These are phyloP conservation scores for Emiliania huxleyi DNA, from an alignment of 78 protist species.

Conservation along the genomic window DNA sequence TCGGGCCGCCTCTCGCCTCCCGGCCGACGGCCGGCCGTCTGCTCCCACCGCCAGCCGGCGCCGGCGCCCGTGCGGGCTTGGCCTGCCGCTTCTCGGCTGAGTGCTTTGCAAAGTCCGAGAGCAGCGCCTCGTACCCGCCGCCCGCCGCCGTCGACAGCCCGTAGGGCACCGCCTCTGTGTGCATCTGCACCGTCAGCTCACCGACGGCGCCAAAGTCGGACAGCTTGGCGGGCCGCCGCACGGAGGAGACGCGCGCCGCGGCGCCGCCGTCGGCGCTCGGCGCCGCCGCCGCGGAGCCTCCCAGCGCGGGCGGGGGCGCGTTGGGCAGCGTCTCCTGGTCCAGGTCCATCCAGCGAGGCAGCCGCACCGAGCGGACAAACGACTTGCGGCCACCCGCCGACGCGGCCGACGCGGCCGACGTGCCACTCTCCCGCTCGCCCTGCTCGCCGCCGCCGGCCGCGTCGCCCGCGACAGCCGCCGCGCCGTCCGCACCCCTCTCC, in stretches of 20 bases:
- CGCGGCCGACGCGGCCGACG: neutral
- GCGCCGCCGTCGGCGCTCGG: neutral
- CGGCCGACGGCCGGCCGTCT: too few relatives aligned
- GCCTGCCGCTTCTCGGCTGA: too few relatives aligned
- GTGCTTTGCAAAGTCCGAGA: neutral
- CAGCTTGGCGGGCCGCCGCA: neutral
- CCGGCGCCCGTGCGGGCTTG: too few relatives aligned
- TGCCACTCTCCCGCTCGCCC: neutral
- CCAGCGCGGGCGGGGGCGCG: neutral
- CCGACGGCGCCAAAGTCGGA: neutral
- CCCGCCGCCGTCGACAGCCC: neutral
- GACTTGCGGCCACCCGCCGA: neutral
- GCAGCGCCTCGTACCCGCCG: neutral
- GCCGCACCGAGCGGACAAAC: neutral
- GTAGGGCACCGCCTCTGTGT: neutral
- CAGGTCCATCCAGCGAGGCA: neutral
- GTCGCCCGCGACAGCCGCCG: neutral
- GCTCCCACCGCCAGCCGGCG: too few relatives aligned
- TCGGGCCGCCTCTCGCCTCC: too few relatives aligned
- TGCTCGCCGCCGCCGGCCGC: neutral
- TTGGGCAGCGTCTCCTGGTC: constrained; percentile 2
- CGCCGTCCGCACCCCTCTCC: too few relatives aligned
- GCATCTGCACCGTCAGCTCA: constrained; percentile 16
- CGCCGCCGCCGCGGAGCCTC: neutral
- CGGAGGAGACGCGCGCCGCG: neutral